Conservation (phyloP, 257 asterid species). For the Galeopsis tetrahit region DNA sequence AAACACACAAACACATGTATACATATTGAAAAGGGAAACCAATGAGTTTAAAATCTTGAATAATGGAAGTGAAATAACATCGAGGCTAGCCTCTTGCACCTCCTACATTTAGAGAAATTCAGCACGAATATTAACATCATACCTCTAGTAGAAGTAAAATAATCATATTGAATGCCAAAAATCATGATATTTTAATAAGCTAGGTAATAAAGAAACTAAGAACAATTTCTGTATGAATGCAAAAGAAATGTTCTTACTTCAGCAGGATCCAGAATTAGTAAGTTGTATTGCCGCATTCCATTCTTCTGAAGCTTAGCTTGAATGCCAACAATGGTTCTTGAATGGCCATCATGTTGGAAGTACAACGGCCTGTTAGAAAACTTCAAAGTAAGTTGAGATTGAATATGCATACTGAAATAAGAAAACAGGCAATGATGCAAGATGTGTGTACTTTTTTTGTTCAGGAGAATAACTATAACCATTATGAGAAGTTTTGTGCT, state of each 20-base stretch:
- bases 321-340: slow-evolving; percentile 93
- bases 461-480: not conserved
- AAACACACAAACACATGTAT: not conserved
- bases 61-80: not conserved
- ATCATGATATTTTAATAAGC: not conserved
- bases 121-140: slow-evolving; percentile 12
- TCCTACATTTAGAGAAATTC: slow-evolving; percentile 9
- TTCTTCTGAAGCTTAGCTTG: slow-evolving; percentile 64
- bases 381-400: slow-evolving; percentile 33
- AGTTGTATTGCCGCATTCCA: slow-evolving; percentile 61
- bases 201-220: slow-evolving; percentile 6
- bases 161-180: slow-evolving; percentile 13
- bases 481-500: slow-evolving; percentile 4
- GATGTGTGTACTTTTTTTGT: not conserved
- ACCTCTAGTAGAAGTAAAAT: slow-evolving; percentile 10
- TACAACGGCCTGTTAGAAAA: slow-evolving; percentile 75
- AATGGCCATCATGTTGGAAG: slow-evolving; percentile 93
- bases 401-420: slow-evolving; percentile 13
- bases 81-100: slow-evolving; percentile 3
- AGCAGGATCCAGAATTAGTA: slow-evolving; percentile 82
- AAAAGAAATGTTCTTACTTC: slow-evolving; percentile 56
- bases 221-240: slow-evolving; percentile 21
- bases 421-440: not conserved
- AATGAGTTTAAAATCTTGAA: slow-evolving; percentile 7
- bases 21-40: not conserved